Evolutionary conservation across 192 early-diverging fungal species (phyloP).

Genomic region (Rhizoclosmatium sp.): DNA sequence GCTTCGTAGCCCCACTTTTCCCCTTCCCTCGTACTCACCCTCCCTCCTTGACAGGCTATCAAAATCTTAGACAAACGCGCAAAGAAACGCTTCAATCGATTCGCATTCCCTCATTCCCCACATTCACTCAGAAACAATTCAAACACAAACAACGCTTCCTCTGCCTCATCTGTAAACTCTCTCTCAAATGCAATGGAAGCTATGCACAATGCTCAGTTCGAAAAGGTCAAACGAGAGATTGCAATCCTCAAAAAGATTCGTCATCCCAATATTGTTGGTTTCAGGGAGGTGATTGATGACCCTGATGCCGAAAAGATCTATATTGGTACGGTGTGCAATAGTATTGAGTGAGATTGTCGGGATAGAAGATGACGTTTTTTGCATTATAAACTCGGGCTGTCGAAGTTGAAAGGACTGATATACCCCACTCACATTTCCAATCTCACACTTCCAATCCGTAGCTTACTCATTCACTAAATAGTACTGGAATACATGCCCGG

Average conservation of each 20-base stretch:
- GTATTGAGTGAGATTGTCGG: neutral
- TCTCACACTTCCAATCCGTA: constrained; percentile 24
- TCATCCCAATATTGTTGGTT: constrained; percentile 89
- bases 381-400: too few species aligned
- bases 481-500: constrained; percentile 92
- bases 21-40: neutral
- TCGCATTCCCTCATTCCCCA: constrained; percentile 61
- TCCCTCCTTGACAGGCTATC: constrained; percentile 58
- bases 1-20: neutral
- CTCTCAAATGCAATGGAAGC: constrained; percentile 33
- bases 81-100: constrained; percentile 55
- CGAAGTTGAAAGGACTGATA: too few species aligned
- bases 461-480: constrained; percentile 11
- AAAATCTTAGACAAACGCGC: constrained; percentile 75
- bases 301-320: constrained; percentile 90
- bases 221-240: constrained; percentile 94
- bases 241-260: constrained; percentile 95
- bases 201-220: constrained; percentile 62
- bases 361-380: too few species aligned
- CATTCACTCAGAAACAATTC: constrained; percentile 37
- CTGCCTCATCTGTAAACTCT: neutral
- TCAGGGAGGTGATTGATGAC: constrained; percentile 96
- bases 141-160: neutral
- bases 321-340: constrained; percentile 61
- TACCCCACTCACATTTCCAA: constrained; percentile 31